phyloP scores from a whole-genome alignment of 1,139 yeast species.

The Blastobotrys buckinghamii region DNA sequence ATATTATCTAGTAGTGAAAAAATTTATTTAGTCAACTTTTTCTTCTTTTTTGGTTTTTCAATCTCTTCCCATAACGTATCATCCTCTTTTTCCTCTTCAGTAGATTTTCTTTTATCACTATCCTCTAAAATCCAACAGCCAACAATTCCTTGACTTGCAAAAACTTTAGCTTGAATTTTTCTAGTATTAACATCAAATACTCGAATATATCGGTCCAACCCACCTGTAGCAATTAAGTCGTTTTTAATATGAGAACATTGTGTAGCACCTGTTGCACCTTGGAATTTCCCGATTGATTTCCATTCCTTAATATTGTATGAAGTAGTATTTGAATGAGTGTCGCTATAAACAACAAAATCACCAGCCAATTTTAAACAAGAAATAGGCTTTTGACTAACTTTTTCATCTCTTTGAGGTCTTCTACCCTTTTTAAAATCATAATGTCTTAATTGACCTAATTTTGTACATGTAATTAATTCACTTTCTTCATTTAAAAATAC shows the following conservation, averaged over 20 bases:
- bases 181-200: conserved; percentile 60
- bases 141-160: conserved; percentile 67
- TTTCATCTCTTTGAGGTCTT: conserved; percentile 25
- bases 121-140: conserved; percentile 44
- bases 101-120: conserved; percentile 14
- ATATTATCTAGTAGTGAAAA: too few relatives aligned
- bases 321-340: conserved; percentile 23
- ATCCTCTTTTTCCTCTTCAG: conserved; percentile 25
- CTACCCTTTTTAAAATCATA: conserved; percentile 31
- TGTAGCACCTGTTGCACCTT: conserved; percentile 29
- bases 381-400: conserved; percentile 22
- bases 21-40: neutral
- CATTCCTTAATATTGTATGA: conserved; percentile 17
- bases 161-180: conserved; percentile 62
- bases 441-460: conserved; percentile 51
- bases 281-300: conserved; percentile 22
- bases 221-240: conserved; percentile 53
- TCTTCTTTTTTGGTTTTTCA: conserved; percentile 15
- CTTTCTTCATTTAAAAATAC: conserved; percentile 24
- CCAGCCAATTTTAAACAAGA: conserved; percentile 16
- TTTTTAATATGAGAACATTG: conserved; percentile 19
- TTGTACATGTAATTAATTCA: conserved; percentile 54
- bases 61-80: conserved; percentile 31
- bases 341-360: conserved; percentile 22
- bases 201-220: conserved; percentile 79